Evolutionary conservation across 306 rosid species (phyloP), one percentile per base, ranked within the genome.

Genomic region (Malus fusca): DNA sequence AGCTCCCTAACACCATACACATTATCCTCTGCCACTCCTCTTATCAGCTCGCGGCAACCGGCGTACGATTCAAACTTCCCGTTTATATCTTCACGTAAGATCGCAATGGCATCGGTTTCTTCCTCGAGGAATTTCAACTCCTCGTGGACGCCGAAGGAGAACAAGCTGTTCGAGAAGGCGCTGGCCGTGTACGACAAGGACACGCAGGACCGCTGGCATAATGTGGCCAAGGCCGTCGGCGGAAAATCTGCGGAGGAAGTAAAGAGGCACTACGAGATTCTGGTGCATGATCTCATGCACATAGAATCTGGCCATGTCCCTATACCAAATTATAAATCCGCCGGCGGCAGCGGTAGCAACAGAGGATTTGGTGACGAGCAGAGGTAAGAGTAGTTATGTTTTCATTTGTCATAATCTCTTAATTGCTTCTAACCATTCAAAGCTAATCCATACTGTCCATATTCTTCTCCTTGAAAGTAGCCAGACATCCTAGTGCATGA

Each of bases 191-290:
- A 85, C 76, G 96, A 87, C 64, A 92, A 92, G 25, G 93, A 92
- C 43, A 89, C 92, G 43, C 96, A 92, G 9, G 86, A 94, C 68
- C 84, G 98, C 71, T 94, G 98, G 97, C 88, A 88, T 25, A 86
- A 88, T 69, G 93, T 94, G 66, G 98, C 98, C 74, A 90, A 86
- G 77, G 91, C 93, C 6, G 96, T 92, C 3, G 98, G 90, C 31
- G 98, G 93, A 33, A 92, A 92, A 82, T 84, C 98, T 1, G 76
- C 76, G 8, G 83, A 88, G 74, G 96, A 92, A 75, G 97, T 95
- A 14, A 85, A 80, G 75, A 88, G 81, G 80, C 96, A 88, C 83
- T 95, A 95, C 58, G 93, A 95, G 72, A 74, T 88, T 77, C 96
- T 95, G 35, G 83, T 84, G 84, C 93, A 87, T 72, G 96, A 95